Evolutionary conservation across 2,329 filamentous ascomycete species (phyloP).

Genomic region (Aspergillus intermedius): DNA sequence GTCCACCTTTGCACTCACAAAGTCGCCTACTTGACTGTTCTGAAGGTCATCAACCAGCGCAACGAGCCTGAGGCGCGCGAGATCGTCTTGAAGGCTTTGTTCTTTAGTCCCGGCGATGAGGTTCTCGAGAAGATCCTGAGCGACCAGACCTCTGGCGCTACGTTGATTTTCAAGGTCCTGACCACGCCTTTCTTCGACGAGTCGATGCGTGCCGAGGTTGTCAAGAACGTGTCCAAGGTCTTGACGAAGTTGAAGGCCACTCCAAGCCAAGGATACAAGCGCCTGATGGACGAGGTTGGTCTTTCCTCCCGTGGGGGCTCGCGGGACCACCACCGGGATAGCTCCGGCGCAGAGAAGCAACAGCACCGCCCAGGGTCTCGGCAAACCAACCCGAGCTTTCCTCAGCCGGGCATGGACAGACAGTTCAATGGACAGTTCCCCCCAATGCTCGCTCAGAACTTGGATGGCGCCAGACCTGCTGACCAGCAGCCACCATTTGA

Average conservation of each 20-base stretch:
- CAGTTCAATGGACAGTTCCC: conserved; percentile 38
- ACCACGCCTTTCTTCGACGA: conserved; percentile 98
- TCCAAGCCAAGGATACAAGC: conserved; percentile 93
- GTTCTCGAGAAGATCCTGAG: conserved; percentile 82
- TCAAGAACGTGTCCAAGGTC: conserved; percentile 87
- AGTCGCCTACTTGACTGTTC: conserved; percentile 90
- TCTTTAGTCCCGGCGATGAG: conserved; percentile 83
- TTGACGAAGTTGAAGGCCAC: conserved; percentile 86
- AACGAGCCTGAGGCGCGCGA: conserved; percentile 89
- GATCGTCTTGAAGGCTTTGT: conserved; percentile 79
- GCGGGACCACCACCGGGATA: conserved; percentile 34
- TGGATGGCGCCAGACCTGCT: conserved; percentile 32
- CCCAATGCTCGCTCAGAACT: conserved; percentile 29
- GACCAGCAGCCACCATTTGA: conserved; percentile 35
- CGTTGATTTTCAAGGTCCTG: conserved; percentile 95
- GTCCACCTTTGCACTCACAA: conserved; percentile 97
- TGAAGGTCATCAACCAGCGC: conserved; percentile 98
- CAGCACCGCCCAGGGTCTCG: conserved; percentile 39
- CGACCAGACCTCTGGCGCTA: conserved; percentile 87
- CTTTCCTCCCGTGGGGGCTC: conserved; percentile 53
- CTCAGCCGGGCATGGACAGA: conserved; percentile 34
- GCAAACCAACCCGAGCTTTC: conserved; percentile 32
- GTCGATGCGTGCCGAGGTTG: conserved; percentile 74
- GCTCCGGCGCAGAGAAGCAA: conserved; percentile 34
- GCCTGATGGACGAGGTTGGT: conserved; percentile 96